Conservation (phyloP, 179 eudicot genomes). For the Actinidia arguta region DNA sequence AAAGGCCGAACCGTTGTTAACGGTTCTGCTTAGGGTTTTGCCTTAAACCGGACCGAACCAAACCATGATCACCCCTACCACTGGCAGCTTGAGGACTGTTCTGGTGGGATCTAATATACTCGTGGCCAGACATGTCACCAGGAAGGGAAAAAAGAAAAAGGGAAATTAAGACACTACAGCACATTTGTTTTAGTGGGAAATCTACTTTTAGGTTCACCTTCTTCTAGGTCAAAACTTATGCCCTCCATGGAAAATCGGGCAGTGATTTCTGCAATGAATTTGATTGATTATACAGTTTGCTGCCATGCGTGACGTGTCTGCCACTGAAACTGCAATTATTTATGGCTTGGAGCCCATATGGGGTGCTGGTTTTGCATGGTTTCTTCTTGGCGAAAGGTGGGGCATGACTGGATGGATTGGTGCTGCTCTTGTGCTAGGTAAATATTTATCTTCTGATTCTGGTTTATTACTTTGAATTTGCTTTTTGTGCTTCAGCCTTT, state of each 20-base stretch:
- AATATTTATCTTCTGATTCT: not conserved
- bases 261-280: conserved; percentile 3
- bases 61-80: no score
- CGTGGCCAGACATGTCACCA: not conserved
- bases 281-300: conserved; percentile 48
- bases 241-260: not conserved
- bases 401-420: conserved; percentile 77
- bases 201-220: not conserved
- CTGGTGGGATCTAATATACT: not conserved
- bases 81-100: not conserved
- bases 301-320: conserved; percentile 77
- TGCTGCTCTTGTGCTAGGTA: conserved; percentile 71
- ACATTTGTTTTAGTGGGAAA: not conserved
- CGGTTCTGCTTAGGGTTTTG: no score
- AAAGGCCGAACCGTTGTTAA: no score
- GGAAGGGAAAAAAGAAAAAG: not conserved
- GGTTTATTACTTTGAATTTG: not conserved
- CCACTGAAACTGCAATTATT: conserved; percentile 70
- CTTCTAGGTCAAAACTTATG: not conserved
- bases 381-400: conserved; percentile 82
- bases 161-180: not conserved
- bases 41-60: no score
- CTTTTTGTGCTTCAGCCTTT: not conserved
- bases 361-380: conserved; percentile 93
- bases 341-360: conserved; percentile 75